Percentiles rank a stretch among this genome's conserved stretches.
phyloP scores from a whole-genome alignment of 805 yeast genomes.

The Ogataea corticis region DNA sequence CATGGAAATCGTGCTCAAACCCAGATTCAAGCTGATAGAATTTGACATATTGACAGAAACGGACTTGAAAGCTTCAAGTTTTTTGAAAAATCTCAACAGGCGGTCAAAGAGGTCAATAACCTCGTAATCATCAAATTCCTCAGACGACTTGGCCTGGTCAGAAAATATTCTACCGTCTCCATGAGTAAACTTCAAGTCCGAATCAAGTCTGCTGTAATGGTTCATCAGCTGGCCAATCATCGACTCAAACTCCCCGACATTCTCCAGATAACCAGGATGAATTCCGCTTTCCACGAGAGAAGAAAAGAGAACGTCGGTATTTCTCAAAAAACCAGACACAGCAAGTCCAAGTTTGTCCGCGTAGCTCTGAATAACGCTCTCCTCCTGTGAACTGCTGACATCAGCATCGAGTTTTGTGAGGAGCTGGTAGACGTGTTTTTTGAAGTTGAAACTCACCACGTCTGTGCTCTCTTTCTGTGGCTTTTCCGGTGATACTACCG shows the following conservation, averaged over 20 bases:
- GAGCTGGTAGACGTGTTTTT: background rate
- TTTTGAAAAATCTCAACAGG: conserved; percentile 6
- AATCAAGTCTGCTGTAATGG: conserved; percentile 20
- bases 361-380: conserved; percentile 25
- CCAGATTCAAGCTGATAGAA: conserved; percentile 12
- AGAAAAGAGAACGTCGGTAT: background rate
- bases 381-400: conserved; percentile 8
- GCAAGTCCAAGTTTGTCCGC: conserved; percentile 26
- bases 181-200: conserved; percentile 18
- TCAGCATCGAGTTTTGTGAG: background rate
- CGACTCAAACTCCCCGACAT: conserved; percentile 34
- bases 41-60: conserved; percentile 2
- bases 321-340: conserved; percentile 5
- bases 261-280: conserved; percentile 12
- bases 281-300: conserved; percentile 6
- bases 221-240: conserved; percentile 35
- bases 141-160: conserved; percentile 7
- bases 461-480: background rate
- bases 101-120: conserved; percentile 3
- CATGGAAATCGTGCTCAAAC: conserved; percentile 12
- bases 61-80: conserved; percentile 13
- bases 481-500: background rate
- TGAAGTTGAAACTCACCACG: background rate
- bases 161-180: conserved; percentile 14
- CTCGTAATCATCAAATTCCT: conserved; percentile 1